These are phyloP conservation scores for Penicillium odoratum DNA, from an alignment of 495 filamentous ascomycete species.

Conservation along the genomic window DNA sequence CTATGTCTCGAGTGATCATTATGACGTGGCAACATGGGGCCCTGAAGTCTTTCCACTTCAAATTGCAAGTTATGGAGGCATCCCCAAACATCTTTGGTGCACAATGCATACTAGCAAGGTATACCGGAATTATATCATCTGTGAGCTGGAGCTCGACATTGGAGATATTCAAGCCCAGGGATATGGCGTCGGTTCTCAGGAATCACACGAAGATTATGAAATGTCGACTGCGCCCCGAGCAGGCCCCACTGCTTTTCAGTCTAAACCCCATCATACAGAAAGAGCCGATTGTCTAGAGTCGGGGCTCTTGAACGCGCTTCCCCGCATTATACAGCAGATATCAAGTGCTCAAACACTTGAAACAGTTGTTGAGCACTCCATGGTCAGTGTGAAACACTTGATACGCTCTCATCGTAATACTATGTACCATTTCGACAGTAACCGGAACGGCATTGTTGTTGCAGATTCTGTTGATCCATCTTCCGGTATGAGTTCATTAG, in stretches of 20 bases:
- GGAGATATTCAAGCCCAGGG: conserved; percentile 52
- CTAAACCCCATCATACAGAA: background rate
- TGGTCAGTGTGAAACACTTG: conserved; percentile 62
- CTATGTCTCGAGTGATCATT: conserved; percentile 67
- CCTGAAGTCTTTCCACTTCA: conserved; percentile 81
- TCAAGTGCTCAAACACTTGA: conserved; percentile 67
- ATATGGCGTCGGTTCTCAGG: conserved; percentile 37
- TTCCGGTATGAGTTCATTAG: conserved; percentile 71
- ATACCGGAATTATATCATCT: conserved; percentile 66
- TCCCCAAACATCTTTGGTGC: conserved; percentile 72
- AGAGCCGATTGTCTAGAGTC: conserved; percentile 38
- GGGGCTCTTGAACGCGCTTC: conserved; percentile 84
- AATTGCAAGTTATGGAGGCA: conserved; percentile 50
- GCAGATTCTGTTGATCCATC: conserved; percentile 75
- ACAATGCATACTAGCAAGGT: conserved; percentile 71
- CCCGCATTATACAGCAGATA: conserved; percentile 79
- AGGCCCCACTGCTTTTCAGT: conserved; percentile 30
- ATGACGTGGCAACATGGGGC: conserved; percentile 63
- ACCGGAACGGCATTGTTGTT: conserved; percentile 77
- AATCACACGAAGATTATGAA: background rate
- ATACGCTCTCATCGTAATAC: conserved; percentile 84
- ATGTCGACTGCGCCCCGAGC: background rate
- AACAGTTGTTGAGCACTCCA: conserved; percentile 14
- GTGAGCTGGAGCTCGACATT: conserved; percentile 80
- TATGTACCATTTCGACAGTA: conserved; percentile 82